These are phyloP conservation scores for Mortierella sp. DNA, from an alignment of 371 early-diverging fungal genomes.

Conservation along the genomic window DNA sequence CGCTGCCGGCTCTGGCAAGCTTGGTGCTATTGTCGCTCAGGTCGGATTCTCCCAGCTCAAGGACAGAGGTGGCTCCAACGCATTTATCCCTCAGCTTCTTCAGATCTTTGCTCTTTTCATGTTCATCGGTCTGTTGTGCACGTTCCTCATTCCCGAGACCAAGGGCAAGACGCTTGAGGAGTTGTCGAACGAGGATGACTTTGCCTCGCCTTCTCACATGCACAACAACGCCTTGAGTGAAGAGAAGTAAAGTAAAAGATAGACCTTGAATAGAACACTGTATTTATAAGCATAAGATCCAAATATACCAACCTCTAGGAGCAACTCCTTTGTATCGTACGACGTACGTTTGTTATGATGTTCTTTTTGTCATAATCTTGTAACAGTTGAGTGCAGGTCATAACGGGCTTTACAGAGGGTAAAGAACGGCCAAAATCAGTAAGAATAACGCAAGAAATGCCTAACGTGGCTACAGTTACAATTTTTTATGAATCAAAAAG, in stretches of 20 bases:
- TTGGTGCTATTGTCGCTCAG: constrained; percentile 86
- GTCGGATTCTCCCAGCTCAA: constrained; percentile 80
- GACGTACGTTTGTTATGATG: too few relatives aligned
- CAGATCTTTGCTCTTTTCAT: constrained; percentile 83
- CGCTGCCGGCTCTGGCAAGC: constrained; percentile 88
- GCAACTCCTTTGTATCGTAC: too few relatives aligned
- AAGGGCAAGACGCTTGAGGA: constrained; percentile 74
- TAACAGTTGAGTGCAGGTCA: too few relatives aligned
- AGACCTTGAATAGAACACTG: too few relatives aligned
- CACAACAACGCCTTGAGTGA: constrained; percentile 19
- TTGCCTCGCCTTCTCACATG: not conserved
- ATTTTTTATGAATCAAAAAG: too few relatives aligned
- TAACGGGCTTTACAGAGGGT: too few relatives aligned
- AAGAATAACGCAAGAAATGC: too few relatives aligned
- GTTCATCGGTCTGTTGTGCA: constrained; percentile 75
- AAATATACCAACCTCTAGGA: too few relatives aligned
- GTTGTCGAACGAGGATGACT: constrained; percentile 47
- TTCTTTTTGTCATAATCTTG: too few relatives aligned
- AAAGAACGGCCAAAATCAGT: too few relatives aligned
- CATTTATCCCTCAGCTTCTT: constrained; percentile 74
- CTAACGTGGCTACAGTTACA: too few relatives aligned
- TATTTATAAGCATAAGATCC: not conserved
- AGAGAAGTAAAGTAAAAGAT: constrained; percentile 13
- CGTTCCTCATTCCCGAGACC: constrained; percentile 79
- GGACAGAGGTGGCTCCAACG: constrained; percentile 74